Percentiles rank a stretch among this genome's conserved stretches.
These are phyloP conservation scores for Amylocystis lapponica DNA, from an alignment of 768 basidiomycete species.

Conservation along the genomic window DNA sequence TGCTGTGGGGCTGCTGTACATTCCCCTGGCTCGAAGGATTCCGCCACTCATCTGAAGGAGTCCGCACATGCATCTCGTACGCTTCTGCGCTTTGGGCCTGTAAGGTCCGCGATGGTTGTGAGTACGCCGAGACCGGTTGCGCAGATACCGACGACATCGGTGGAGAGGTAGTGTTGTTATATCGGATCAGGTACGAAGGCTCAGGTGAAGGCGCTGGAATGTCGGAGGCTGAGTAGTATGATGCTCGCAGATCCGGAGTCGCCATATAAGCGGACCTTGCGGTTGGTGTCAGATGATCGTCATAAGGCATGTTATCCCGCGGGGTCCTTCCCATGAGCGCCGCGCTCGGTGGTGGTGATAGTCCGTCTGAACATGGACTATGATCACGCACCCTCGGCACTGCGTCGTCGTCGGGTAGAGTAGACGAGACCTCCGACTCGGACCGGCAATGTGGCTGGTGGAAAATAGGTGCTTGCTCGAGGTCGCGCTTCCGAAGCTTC, in stretches of 20 bases:
- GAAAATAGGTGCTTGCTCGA: slow-evolving; percentile 73
- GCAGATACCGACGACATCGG: slow-evolving; percentile 21
- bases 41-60: slow-evolving; percentile 15
- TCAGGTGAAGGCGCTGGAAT: slow-evolving; percentile 53
- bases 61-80: slow-evolving; percentile 36
- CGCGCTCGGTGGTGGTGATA: slow-evolving; percentile 14
- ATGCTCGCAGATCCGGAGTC: slow-evolving; percentile 24
- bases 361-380: slow-evolving; percentile 9
- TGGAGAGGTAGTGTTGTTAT: slow-evolving; percentile 18
- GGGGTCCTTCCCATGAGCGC: slow-evolving; percentile 6
- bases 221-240: slow-evolving; percentile 55
- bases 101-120: slow-evolving; percentile 11
- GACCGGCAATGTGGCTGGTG: slow-evolving; percentile 57
- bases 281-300: slow-evolving; percentile 1
- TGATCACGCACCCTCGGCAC: slow-evolving; percentile 2
- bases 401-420: slow-evolving; percentile 9
- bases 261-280: slow-evolving; percentile 6
- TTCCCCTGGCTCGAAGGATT: slow-evolving; percentile 1
- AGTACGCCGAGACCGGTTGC: slow-evolving; percentile 8
- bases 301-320: slow-evolving; percentile 2
- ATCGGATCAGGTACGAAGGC: slow-evolving; percentile 30
- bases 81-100: slow-evolving; percentile 30
- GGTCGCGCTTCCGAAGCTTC: slow-evolving; percentile 33
- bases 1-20: slow-evolving; percentile 1
- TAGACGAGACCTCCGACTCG: slow-evolving; percentile 49